Conservation (phyloP, 1,284 basidiomycete genomes). For the Cryptococcus sp. region DNA sequence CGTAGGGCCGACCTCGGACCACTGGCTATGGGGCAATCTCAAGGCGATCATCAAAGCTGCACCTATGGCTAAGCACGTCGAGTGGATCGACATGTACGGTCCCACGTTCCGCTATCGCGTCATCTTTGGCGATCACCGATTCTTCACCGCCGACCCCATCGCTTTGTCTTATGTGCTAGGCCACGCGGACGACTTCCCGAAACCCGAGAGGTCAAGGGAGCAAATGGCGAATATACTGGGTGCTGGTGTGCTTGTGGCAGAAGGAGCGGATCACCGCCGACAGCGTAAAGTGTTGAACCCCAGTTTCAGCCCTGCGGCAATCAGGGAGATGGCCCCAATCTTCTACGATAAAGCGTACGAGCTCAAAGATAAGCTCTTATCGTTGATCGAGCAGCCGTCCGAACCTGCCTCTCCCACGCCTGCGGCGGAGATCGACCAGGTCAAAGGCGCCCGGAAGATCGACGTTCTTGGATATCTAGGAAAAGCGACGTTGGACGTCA, state of each 20-base stretch:
- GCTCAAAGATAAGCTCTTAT: slow-evolving; percentile 52
- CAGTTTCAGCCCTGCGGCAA: slow-evolving; percentile 44
- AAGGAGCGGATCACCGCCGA: slow-evolving; percentile 59
- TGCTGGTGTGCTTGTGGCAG: slow-evolving; percentile 44
- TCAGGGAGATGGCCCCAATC: slow-evolving; percentile 54
- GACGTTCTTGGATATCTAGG: slow-evolving; percentile 66
- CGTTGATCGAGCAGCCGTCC: slow-evolving; percentile 19
- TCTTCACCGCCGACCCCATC: slow-evolving; percentile 63
- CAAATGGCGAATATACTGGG: slow-evolving; percentile 56
- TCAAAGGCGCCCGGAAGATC: slow-evolving; percentile 45
- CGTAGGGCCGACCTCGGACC: slow-evolving; percentile 17
- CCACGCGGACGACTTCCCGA: slow-evolving; percentile 66
- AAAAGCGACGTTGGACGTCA: slow-evolving; percentile 68
- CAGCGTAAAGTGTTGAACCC: slow-evolving; percentile 56
- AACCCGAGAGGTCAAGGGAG: slow-evolving; percentile 64
- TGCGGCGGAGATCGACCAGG: slow-evolving; percentile 19
- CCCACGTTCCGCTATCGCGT: slow-evolving; percentile 20
- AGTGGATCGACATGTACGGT: slow-evolving; percentile 27
- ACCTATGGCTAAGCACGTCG: slow-evolving; percentile 10
- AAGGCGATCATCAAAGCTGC: slow-evolving; percentile 12
- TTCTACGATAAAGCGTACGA: slow-evolving; percentile 65
- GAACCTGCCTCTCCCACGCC: slow-evolving; percentile 24
- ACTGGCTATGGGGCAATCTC: slow-evolving; percentile 21
- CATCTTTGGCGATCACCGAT: slow-evolving; percentile 39
- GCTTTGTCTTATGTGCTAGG: slow-evolving; percentile 65